Evolutionary conservation across 2,329 filamentous ascomycete genomes (phyloP).

Genomic region (Xylaria sp.): DNA sequence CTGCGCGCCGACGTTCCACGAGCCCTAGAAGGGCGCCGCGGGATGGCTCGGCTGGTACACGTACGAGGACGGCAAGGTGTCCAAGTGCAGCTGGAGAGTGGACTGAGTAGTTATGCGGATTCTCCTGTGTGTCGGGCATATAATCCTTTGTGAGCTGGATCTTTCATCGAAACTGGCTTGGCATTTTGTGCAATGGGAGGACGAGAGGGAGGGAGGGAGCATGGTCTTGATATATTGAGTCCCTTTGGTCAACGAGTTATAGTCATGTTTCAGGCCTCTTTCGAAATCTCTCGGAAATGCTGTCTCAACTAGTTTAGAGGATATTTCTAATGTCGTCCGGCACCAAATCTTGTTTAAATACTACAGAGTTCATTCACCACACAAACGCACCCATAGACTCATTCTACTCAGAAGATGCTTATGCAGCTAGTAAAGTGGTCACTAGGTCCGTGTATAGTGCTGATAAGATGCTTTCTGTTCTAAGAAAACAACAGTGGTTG

Average conservation of each 20-base stretch:
- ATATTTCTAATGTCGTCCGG: not conserved
- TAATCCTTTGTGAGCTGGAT: not conserved
- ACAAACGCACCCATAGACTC: not conserved
- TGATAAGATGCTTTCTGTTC: too few species aligned
- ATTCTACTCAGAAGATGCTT: not conserved
- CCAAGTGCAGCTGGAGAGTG: not conserved
- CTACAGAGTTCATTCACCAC: not conserved
- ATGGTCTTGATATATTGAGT: not conserved
- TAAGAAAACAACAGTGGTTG: not conserved
- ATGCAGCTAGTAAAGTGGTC: not conserved
- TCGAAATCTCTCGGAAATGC: not conserved
- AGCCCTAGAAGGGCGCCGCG: not conserved
- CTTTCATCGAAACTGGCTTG: not conserved
- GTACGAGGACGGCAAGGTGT: not conserved
- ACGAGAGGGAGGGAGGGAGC: not conserved
- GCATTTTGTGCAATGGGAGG: not conserved
- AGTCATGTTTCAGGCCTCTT: not conserved
- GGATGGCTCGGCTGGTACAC: not conserved
- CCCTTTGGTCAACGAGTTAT: not conserved
- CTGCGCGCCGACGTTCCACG: slow-evolving; percentile 24
- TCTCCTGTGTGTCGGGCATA: not conserved
- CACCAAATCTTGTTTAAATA: not conserved
- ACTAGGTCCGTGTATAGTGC: too few species aligned
- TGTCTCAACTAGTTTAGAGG: not conserved
- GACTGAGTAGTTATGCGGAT: not conserved